Conservation (phyloP, 2,329 filamentous ascomycete genomes). For the Emydomyces testavorans region DNA sequence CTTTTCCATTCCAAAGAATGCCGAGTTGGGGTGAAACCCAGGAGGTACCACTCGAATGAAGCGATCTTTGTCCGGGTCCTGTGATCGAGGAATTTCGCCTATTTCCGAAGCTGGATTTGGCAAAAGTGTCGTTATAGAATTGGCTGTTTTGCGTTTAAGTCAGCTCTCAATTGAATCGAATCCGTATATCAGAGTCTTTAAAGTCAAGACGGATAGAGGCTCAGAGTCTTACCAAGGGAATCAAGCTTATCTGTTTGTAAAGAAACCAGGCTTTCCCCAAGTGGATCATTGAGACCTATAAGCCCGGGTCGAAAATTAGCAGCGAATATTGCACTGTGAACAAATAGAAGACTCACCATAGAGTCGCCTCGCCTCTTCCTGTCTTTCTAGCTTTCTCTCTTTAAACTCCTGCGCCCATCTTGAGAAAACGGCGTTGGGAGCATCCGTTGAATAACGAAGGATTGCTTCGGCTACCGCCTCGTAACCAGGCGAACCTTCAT, state of each 20-base stretch:
- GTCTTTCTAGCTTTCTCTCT: conserved; percentile 27
- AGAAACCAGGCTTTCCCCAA: conserved; percentile 5
- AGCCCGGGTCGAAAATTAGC: neutral
- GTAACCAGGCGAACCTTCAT: conserved; percentile 54
- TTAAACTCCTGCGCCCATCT: conserved; percentile 51
- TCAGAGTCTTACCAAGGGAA: conserved; percentile 7
- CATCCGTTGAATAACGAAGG: conserved; percentile 39
- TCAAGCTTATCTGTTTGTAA: conserved; percentile 8
- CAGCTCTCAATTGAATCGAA: neutral
- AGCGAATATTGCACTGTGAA: neutral
- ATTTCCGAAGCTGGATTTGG: conserved; percentile 4
- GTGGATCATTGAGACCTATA: conserved; percentile 2
- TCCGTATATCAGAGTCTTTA: neutral
- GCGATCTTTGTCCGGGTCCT: conserved; percentile 9
- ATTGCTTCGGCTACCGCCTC: conserved; percentile 41
- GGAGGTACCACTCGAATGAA: conserved; percentile 39
- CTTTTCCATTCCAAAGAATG: conserved; percentile 50
- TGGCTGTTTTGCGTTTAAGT: conserved; percentile 1
- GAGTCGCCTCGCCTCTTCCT: conserved; percentile 30
- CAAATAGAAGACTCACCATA: conserved; percentile 20
- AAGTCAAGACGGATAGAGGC: neutral
- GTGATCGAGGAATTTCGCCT: conserved; percentile 6
- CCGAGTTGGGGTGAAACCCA: conserved; percentile 51
- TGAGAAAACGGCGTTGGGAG: conserved; percentile 43
- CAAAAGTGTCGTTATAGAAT: neutral